Evolutionary conservation across 2,329 filamentous ascomycete genomes (phyloP).

Genomic region (Atkinsonella texensis): DNA sequence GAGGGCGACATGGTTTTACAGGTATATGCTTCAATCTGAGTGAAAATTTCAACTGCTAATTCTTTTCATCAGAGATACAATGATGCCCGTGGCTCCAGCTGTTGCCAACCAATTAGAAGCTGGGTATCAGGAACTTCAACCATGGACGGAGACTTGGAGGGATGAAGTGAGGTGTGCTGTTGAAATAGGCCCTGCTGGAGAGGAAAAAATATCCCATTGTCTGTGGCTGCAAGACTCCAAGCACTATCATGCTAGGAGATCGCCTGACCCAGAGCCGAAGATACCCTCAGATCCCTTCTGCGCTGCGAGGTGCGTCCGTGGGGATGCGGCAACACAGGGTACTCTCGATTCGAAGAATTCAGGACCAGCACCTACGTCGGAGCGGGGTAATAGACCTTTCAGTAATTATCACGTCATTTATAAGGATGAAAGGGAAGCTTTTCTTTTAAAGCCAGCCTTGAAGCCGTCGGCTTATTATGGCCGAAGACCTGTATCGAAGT

Average conservation of each 20-base stretch:
- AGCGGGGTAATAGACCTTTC: conserved; percentile 45
- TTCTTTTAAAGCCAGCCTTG: conserved; percentile 74
- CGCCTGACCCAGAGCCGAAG: conserved; percentile 20
- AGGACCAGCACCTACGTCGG: conserved; percentile 24
- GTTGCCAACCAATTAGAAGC: conserved; percentile 87
- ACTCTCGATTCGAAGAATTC: conserved; percentile 23
- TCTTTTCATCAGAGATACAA: conserved; percentile 51
- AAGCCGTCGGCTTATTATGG: conserved; percentile 79
- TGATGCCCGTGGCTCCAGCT: conserved; percentile 74
- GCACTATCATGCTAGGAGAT: conserved; percentile 9
- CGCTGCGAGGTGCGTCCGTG: conserved; percentile 45
- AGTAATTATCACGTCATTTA: conserved; percentile 76
- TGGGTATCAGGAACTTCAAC: conserved; percentile 76
- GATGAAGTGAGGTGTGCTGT: conserved; percentile 85
- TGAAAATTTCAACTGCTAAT: conserved; percentile 9
- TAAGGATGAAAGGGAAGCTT: conserved; percentile 54
- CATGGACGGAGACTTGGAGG: conserved; percentile 85
- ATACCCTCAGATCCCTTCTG: conserved; percentile 46
- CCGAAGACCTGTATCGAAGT: conserved; percentile 68
- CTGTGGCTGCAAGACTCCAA: conserved; percentile 58
- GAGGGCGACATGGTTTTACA: conserved; percentile 94
- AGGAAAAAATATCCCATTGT: conserved; percentile 78
- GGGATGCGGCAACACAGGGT: conserved; percentile 46
- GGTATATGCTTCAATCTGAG: conserved; percentile 24
- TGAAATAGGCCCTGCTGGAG: conserved; percentile 77